phyloP scores from a whole-genome alignment of 2,329 filamentous ascomycete species.

The Hortaea werneckii region DNA sequence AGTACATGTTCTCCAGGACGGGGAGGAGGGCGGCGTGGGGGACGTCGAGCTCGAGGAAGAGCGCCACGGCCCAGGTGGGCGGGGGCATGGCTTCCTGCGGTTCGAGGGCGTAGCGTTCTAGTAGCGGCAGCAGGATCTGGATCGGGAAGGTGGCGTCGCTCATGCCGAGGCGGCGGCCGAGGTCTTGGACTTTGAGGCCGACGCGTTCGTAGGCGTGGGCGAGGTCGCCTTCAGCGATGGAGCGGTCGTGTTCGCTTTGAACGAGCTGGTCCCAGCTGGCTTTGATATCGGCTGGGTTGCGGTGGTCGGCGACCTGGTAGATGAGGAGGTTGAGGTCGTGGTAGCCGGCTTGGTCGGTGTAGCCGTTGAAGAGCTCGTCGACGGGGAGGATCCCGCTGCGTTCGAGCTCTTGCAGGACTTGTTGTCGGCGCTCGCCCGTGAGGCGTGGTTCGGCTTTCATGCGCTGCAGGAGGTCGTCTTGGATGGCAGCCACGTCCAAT shows the following conservation, averaged over 20 bases:
- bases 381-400: constrained; percentile 62
- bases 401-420: constrained; percentile 42
- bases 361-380: constrained; percentile 85
- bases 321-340: constrained; percentile 89
- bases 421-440: constrained; percentile 48
- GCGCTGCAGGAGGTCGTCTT: constrained; percentile 78
- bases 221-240: constrained; percentile 34
- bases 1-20: constrained; percentile 57
- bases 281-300: constrained; percentile 73
- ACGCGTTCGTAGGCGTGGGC: constrained; percentile 60
- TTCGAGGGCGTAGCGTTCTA: constrained; percentile 44
- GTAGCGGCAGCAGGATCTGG: constrained; percentile 41
- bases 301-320: constrained; percentile 83
- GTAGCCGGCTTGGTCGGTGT: constrained; percentile 83
- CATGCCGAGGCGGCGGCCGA: constrained; percentile 42
- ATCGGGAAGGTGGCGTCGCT: constrained; percentile 25
- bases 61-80: constrained; percentile 52
- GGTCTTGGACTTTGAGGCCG: constrained; percentile 47
- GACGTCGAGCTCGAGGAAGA: constrained; percentile 54
- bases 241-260: constrained; percentile 49
- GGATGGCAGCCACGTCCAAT: constrained; percentile 87
- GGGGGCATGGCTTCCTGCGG: constrained; percentile 42
- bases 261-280: constrained; percentile 79
- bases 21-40: constrained; percentile 51
- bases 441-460: constrained; percentile 65